Base-by-base conservation (phyloP, 257 asterid species). In the Ilex aquifolium region DNA sequence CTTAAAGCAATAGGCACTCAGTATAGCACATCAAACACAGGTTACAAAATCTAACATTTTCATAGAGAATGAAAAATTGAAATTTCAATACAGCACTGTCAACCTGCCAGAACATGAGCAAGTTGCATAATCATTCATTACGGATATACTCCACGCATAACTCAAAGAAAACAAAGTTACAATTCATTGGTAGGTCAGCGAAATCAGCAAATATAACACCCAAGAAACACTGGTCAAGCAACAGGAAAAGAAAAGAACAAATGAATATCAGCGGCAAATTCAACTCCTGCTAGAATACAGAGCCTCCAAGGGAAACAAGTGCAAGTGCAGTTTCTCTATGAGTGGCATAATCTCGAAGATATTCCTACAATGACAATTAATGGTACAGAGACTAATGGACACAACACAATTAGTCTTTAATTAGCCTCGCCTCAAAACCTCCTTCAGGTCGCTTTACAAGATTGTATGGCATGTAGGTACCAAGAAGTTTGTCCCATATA, bases 401-500 rank as follows among this genome's bases (percentile, higher is more conserved):
- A 65, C 58, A 17, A 21, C 42, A 53, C 72, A 57, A 51, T 76
- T 65, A 83, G 57, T 84, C 85, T 56, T 87, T 87, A 40, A 76
- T 71, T 78, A 84, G 72, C 74, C 81, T 78, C 10, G 96, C 97
- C 83, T 90, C 96, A 14, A 76, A 90, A 21, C 97, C 97, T 57
- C 97, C 97, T 65, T 83, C 88, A 6, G 85, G 57, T 60, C 93
- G 70, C 80, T 82, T 82, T 36, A 79, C 71, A 61, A 90, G 88
- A 36, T 79, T 74, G 67, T 80, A 90, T 3, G 95, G 86, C 42
- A 70, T 73, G 59, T 90, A 82, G 0, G 97, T 87, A 21, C 97
- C 97, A 1, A 87, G 86, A 60, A 90, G 74, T 74, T 80, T 90
- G 84, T 90, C 97, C 97, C 96, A 90, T 6, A 85, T 79, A 67